These are phyloP conservation scores for Biscogniauxia mediterranea DNA, from an alignment of 2,329 filamentous ascomycete genomes.

Conservation along the genomic window DNA sequence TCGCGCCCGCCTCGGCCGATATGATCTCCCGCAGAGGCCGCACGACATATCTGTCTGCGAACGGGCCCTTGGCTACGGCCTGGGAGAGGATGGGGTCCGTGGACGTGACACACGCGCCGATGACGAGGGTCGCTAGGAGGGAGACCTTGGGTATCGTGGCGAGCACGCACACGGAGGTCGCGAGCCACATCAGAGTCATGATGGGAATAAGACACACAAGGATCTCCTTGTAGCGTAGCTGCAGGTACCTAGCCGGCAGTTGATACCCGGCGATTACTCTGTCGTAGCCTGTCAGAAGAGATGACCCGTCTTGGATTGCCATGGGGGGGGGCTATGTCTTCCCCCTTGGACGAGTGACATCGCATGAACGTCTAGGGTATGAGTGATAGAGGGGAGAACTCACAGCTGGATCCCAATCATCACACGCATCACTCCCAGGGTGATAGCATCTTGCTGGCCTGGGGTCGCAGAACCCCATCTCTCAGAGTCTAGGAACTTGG, in stretches of 20 bases:
- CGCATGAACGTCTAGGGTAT: neutral
- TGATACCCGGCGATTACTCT: conserved; percentile 60
- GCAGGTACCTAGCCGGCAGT: conserved; percentile 55
- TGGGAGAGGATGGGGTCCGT: conserved; percentile 63
- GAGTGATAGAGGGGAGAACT: conserved; percentile 16
- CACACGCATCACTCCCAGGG: conserved; percentile 52
- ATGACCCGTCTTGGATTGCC: too few relatives aligned
- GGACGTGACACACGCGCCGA: conserved; percentile 59
- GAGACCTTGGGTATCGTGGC: conserved; percentile 54
- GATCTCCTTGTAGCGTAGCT: conserved; percentile 50
- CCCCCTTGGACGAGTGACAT: neutral
- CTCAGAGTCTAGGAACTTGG: conserved; percentile 49
- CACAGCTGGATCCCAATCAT: conserved; percentile 61
- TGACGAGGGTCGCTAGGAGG: conserved; percentile 53
- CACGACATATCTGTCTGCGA: conserved; percentile 60
- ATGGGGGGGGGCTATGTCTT: too few relatives aligned
- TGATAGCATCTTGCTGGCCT: conserved; percentile 39
- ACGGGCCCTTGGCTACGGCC: conserved; percentile 60
- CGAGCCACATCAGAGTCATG: conserved; percentile 63
- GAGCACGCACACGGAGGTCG: conserved; percentile 54
- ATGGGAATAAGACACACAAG: conserved; percentile 54
- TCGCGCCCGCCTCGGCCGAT: conserved; percentile 59
- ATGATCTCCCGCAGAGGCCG: conserved; percentile 59
- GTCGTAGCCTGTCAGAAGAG: neutral
- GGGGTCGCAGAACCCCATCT: conserved; percentile 38